phyloP scores from a whole-genome alignment of 116 monocot genomes.

The Cymodocea nodosa region DNA sequence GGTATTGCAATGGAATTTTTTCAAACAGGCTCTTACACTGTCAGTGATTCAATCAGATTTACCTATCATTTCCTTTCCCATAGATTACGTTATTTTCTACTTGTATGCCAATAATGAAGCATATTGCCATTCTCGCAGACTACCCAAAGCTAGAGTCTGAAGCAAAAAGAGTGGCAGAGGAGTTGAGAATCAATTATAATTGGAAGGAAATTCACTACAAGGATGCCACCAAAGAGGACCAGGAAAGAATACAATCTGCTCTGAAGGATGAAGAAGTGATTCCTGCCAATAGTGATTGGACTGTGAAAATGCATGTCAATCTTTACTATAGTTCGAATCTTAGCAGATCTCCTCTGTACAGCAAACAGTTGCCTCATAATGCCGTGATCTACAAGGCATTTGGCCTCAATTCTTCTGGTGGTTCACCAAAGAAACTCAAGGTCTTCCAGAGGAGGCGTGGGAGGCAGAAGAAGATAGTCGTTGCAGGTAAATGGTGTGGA shows the following conservation, averaged over 20 bases:
- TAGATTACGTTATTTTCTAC: no score
- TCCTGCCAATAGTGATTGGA: constrained; percentile 74
- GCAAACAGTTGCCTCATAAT: constrained; percentile 90
- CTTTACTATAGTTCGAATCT: constrained; percentile 84
- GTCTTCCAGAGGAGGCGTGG: constrained; percentile 24
- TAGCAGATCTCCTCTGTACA: constrained; percentile 86
- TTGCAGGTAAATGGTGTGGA: constrained; percentile 93
- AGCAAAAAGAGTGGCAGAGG: constrained; percentile 55
- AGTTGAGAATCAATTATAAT: constrained; percentile 38
- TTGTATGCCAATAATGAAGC: no score
- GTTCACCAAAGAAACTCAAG: constrained; percentile 28
- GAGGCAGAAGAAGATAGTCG: constrained; percentile 57
- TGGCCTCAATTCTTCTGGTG: constrained; percentile 28
- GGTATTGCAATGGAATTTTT: no score
- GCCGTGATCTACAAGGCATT: constrained; percentile 80
- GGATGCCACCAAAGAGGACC: constrained; percentile 42
- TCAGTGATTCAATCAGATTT: no score
- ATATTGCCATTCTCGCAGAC: constrained; percentile 29
- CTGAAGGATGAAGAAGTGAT: constrained; percentile 79
- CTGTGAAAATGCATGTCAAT: constrained; percentile 90
- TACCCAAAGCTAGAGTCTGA: constrained; percentile 75
- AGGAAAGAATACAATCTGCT: constrained; percentile 42
- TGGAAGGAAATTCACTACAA: constrained; percentile 72
- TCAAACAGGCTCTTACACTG: no score
- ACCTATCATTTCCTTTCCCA: no score